Base-by-base conservation (phyloP, 495 filamentous ascomycete genomes). In the Penicillium macrosclerotiorum region DNA sequence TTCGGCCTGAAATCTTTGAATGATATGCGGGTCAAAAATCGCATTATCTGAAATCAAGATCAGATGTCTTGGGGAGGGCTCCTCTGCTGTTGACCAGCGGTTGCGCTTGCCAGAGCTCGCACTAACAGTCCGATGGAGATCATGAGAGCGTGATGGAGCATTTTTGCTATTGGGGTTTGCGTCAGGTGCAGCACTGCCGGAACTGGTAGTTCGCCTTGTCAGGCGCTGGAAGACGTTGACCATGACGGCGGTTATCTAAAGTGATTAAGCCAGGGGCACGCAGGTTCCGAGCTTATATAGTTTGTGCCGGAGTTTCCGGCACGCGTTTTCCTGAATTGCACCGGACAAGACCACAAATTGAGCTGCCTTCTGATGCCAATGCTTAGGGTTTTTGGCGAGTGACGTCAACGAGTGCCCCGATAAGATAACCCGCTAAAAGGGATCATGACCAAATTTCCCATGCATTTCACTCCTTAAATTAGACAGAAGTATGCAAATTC, bases 1-100 rank as follows among this genome's bases (percentile, higher is more conserved):
- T 55, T 89, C 84, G 12, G 73, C 75, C 14, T 69, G 68, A 73
- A 83, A 85, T 16, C 78, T 70, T 11, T 70, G 65, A 3, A 82
- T 44, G 4, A 78, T 75, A 6, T 71, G 49, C 5, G 67, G 38
- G 53, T 86, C 81, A 47, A 86, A 85, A 4, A 77, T 74, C 3
- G 71, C 67, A 14, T 64, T 62, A 49, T 86, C 78, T 13, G 83
- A 76, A 1, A 81, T 82, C 40, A 88, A 57, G 47, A 82, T 78
- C 13, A 88, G 55, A 24, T 69, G 72, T 11, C 64, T 57, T 0
- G 51, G 54, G 18, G 49, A 37, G 1, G 48, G 38, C 7, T 56
- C 47, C 14, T 63, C 52, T 19, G 49, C 38, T 20, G 45, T 1
- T 17, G 42, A 23, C 31, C 50, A 39, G 5, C 36, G 49, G 31